Conservation (phyloP, 495 filamentous ascomycete species). For the Neurospora cerealis region DNA sequence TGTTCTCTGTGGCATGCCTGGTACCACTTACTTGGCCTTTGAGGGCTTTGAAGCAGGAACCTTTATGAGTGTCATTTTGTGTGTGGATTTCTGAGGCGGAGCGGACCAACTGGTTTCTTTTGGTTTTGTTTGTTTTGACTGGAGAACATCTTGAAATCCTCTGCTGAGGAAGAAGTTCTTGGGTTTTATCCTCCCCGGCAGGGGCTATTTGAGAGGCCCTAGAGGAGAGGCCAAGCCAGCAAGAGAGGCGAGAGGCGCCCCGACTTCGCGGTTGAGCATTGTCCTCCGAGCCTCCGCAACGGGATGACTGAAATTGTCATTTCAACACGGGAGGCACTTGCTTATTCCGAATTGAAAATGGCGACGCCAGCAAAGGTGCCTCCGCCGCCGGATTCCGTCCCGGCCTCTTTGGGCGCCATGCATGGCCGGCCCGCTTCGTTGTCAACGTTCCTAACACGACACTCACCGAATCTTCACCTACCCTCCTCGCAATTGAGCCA, state of each 20-base stretch:
- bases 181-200: not conserved
- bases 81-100: not conserved
- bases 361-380: not conserved
- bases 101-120: not conserved
- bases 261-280: not conserved
- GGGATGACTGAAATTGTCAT: not conserved
- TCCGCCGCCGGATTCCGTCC: not conserved
- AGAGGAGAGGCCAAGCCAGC: not conserved
- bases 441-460: not conserved
- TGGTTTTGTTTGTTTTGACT: not conserved
- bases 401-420: not conserved
- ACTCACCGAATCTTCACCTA: not conserved
- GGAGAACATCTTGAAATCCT: not conserved
- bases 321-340: not conserved
- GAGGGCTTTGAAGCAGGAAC: conserved; percentile 4
- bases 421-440: not conserved
- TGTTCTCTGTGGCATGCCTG: too few species aligned
- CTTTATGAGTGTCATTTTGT: not conserved
- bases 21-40: conserved; percentile 10
- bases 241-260: not conserved
- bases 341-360: not conserved
- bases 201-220: not conserved
- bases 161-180: too few species aligned
- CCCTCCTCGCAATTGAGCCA: not conserved
- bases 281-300: not conserved